Base-by-base conservation (phyloP, 306 rosid species). In the Hylodesmum podocarpum region DNA sequence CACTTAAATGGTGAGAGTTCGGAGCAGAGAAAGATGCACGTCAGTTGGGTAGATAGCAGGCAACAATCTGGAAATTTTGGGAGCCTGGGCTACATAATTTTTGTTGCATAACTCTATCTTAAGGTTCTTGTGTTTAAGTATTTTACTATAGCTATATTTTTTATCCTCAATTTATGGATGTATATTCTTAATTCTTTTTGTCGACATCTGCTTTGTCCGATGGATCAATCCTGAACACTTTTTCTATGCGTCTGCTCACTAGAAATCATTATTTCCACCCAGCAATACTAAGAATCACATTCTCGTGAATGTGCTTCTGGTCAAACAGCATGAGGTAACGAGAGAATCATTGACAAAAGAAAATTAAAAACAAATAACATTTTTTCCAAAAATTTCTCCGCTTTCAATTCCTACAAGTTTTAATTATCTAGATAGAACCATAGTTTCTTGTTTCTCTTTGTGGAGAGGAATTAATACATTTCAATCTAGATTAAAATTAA, bases 141-240 rank as follows among this genome's bases (percentile, higher is more conserved):
- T 67, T 49, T 75, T 37, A 66, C 24, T 22, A 70, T 12, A 22
- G 43, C 50, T 66, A 66, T 33, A 73, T 80, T 21, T 28, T 74
- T 34, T 25, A 21, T 68, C 15, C 41, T 76, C 50, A 68, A 15
- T n/a, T 64, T 49, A 75, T 69, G 63, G 50, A 64, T 71, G 82
- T 71, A 81, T 71, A 64, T 70, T 77, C 78, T 82, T 71, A 63
- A 53, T 70, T 76, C 77, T 81, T 70, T 62, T 29, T 44, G 43
- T 70, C 70, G 53, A 8, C 40, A 75, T 69, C 51, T 39, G 53
- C 12, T 24, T 50, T 31, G 68, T 55, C 44, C 12, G 64, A 59
- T 75, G 16, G 51, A 69, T 50, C 62, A 69, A 75, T 76, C 68
- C 54, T 61, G 71, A 40, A 75, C 39, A 40, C 25, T 39, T 69